phyloP scores from a whole-genome alignment of 2,329 filamentous ascomycete species.

The Clarireedia homoeocarpa region DNA sequence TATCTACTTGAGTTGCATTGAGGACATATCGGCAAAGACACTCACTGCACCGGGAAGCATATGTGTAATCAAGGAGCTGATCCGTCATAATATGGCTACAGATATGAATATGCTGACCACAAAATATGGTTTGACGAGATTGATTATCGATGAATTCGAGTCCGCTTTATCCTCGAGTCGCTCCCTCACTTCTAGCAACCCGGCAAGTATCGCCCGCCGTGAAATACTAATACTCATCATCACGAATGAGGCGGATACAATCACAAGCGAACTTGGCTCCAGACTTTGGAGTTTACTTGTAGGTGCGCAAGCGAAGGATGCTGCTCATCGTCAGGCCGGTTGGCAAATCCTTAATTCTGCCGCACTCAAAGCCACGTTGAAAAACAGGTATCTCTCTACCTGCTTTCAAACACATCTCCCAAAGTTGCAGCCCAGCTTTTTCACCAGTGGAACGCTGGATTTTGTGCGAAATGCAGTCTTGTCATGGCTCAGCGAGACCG shows the following conservation, averaged over 20 bases:
- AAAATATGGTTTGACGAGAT: slow-evolving; percentile 52
- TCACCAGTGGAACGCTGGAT: slow-evolving; percentile 53
- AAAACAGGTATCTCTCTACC: slow-evolving; percentile 47
- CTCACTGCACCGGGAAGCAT: slow-evolving; percentile 64
- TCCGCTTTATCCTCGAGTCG: slow-evolving; percentile 27
- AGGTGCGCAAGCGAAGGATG: slow-evolving; percentile 50
- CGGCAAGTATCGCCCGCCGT: slow-evolving; percentile 44
- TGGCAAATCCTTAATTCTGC: slow-evolving; percentile 59
- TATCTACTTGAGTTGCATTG: slow-evolving; percentile 59
- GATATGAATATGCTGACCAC: slow-evolving; percentile 51
- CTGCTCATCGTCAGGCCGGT: slow-evolving; percentile 54
- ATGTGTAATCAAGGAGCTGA: slow-evolving; percentile 49
- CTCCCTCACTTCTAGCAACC: slow-evolving; percentile 30
- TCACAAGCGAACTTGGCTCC: slow-evolving; percentile 53
- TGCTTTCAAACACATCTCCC: slow-evolving; percentile 52
- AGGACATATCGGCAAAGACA: slow-evolving; percentile 58
- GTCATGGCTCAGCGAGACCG: slow-evolving; percentile 40
- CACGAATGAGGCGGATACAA: slow-evolving; percentile 48
- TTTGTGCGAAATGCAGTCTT: slow-evolving; percentile 50
- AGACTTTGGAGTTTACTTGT: slow-evolving; percentile 68
- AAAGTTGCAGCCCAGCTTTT: slow-evolving; percentile 46
- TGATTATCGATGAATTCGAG: slow-evolving; percentile 59
- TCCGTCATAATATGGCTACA: slow-evolving; percentile 37
- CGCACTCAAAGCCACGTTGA: slow-evolving; percentile 34
- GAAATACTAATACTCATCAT: slow-evolving; percentile 54